Conservation (phyloP, 257 asterid species). For the Nicotiana obtusifolia region DNA sequence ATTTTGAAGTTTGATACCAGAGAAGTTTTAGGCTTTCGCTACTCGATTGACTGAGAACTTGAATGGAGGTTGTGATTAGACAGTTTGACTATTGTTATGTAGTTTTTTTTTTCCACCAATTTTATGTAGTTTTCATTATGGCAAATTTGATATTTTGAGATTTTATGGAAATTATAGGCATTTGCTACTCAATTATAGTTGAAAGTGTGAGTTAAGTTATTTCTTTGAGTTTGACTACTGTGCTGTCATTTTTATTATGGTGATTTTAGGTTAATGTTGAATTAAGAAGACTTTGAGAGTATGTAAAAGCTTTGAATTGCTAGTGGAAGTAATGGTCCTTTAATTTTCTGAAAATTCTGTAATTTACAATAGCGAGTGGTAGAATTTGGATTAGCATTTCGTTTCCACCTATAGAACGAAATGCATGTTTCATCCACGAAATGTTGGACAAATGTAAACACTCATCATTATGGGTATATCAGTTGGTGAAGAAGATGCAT, state of each 20-base stretch:
- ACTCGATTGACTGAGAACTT: not conserved
- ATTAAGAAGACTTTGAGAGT: not conserved
- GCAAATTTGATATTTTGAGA: not conserved
- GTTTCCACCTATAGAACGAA: not conserved
- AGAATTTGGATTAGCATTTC: not conserved
- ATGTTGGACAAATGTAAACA: not conserved
- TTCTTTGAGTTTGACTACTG: not conserved
- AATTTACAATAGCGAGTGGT: not conserved
- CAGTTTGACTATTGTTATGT: not conserved
- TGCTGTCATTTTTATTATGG: not conserved
- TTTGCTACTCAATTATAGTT: not conserved
- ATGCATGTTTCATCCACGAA: not conserved
- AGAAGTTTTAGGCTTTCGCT: not conserved
- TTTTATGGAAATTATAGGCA: not conserved
- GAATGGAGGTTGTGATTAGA: not conserved
- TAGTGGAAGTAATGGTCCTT: not conserved
- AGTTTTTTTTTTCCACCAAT: not conserved
- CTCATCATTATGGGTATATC: not conserved
- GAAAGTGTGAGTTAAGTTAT: not conserved
- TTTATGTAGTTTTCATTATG: not conserved
- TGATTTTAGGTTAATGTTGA: not conserved
- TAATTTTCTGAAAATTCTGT: not conserved
- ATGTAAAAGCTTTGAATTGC: slow-evolving; percentile 2
- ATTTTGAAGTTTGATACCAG: not conserved
- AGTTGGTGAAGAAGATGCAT: not conserved